Conservation (phyloP, 192 early-diverging fungal genomes). For the Jimgerdemannia lactiflua region DNA sequence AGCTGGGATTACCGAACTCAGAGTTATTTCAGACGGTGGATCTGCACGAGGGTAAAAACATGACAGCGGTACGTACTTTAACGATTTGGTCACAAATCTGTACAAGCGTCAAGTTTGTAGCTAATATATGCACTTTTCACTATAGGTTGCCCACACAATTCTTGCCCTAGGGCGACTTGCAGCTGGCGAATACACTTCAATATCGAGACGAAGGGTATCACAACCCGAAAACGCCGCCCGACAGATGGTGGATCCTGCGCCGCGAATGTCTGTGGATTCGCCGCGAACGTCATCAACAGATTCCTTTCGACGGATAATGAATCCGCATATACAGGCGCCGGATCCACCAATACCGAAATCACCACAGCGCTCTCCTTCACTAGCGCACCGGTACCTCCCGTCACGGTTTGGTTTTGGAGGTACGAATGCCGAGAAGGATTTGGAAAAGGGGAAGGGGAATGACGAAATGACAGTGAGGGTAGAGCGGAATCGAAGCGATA, state of each 20-base stretch:
- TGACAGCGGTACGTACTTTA: slow-evolving; percentile 46
- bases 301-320: background rate
- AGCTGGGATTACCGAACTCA: slow-evolving; percentile 69
- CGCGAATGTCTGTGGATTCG: background rate
- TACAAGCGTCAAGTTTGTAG: background rate
- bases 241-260: slow-evolving; percentile 3
- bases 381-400: background rate
- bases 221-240: slow-evolving; percentile 11
- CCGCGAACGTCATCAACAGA: background rate
- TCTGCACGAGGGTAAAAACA: slow-evolving; percentile 79
- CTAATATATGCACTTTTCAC: too few relatives aligned
- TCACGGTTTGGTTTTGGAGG: background rate
- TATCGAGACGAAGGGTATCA: slow-evolving; percentile 16
- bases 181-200: slow-evolving; percentile 26
- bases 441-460: background rate
- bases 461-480: background rate
- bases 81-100: background rate
- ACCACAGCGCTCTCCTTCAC: background rate
- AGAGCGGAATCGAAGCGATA: background rate
- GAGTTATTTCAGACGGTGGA: slow-evolving; percentile 82
- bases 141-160: slow-evolving; percentile 71
- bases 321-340: slow-evolving; percentile 3
- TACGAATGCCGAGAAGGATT: background rate
- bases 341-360: background rate
- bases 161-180: slow-evolving; percentile 65